Base-by-base conservation (phyloP, 108 stramenopile species). In the Aurantiochytrium sp. region DNA sequence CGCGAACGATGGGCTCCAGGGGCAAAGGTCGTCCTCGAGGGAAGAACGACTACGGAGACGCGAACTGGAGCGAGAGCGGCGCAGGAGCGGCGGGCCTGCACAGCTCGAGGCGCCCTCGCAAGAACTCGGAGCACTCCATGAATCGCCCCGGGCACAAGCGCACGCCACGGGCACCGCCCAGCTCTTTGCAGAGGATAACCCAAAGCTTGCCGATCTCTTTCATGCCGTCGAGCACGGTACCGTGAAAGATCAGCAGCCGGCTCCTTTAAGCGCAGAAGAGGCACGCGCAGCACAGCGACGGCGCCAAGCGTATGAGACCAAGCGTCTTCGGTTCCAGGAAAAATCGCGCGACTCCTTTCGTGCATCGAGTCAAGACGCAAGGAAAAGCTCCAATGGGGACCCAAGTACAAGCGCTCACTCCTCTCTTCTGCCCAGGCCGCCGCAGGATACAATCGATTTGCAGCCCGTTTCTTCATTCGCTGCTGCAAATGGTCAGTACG, bases 11-110 rank as follows among this genome's bases (percentile, higher is more conserved):
- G n/a, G n/a, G n/a, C n/a, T n/a, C n/a, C n/a, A n/a, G n/a, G n/a
- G n/a, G n/a, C n/a, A n/a, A n/a, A n/a, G n/a, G n/a, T n/a, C n/a
- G n/a, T n/a, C 24, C 34, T 65, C 59, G 27, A 12, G 73, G 3
- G 73, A 81, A 48, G 73, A 41, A 24, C 39, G 73, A 12, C 73
- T 81, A 27, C 73, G 73, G 10, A 41, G 73, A 41, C 73, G 73
- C 24, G 73, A 41, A 27, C 21, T 6, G 45, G 73, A 81, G 30
- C 73, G 73, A 41, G 19, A 42, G 17, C 73, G 45, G 21, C 12
- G 73, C 12, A 81, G 3, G 27, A 48, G 32, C 27, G 12, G 10
- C 2, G 1, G 1, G 39, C 73, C 73, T 12, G 30, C 34, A 34
- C 27, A 65, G 19, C 59, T 65, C 19, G 59, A 65, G 19, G 59